phyloP scores from a whole-genome alignment of 148 eudicot species.

The Rhododendron molle region DNA sequence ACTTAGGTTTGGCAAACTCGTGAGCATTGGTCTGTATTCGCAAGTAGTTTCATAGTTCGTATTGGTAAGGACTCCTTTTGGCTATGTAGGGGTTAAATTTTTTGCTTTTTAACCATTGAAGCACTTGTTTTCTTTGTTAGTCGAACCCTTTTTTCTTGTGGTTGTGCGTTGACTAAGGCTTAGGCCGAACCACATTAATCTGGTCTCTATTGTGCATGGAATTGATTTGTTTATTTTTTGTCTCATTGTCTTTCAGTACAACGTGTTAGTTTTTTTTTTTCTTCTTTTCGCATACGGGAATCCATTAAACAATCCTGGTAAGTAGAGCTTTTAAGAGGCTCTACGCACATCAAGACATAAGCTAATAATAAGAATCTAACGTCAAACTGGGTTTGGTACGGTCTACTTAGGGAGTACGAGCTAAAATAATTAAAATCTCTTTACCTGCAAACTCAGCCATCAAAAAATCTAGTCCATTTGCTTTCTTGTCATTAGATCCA shows the following conservation, averaged over 20 bases:
- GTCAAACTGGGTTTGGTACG: background rate
- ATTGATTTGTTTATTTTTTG: background rate
- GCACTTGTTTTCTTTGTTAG: background rate
- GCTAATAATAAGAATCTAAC: background rate
- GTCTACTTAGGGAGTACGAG: background rate
- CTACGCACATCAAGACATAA: background rate
- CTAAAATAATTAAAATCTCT: background rate
- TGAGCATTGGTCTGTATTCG: background rate
- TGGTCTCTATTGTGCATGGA: background rate
- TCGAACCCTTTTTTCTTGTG: background rate
- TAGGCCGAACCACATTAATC: background rate
- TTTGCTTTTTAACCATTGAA: background rate
- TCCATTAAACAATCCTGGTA: background rate
- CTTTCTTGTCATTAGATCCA: conserved; percentile 67
- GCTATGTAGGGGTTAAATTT: background rate
- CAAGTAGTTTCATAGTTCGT: background rate
- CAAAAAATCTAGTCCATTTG: conserved; percentile 81
- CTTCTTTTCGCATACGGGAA: background rate
- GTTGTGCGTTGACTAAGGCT: background rate
- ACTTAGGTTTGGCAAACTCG: background rate
- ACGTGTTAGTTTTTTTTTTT: background rate
- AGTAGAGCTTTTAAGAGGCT: background rate
- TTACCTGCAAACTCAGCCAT: conserved; percentile 95
- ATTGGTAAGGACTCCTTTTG: background rate
- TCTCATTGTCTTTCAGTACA: background rate